These are phyloP conservation scores for Trypanosoma rangeli DNA, from an alignment of 208 protist species.

Conservation along the genomic window DNA sequence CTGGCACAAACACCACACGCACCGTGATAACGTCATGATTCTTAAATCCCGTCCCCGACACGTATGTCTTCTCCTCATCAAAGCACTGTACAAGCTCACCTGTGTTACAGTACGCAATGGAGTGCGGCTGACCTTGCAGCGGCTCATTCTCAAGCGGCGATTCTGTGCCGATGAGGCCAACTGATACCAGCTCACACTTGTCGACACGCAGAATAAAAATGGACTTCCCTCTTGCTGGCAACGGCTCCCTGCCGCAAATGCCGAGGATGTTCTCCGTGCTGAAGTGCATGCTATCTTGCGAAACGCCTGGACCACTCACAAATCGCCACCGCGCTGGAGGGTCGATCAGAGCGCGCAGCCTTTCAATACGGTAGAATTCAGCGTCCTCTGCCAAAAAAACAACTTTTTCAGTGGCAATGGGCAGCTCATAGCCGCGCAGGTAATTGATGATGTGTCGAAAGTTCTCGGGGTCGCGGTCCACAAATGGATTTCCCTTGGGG, in stretches of 20 bases:
- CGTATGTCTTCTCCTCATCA: slow-evolving; percentile 28
- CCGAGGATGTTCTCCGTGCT: slow-evolving; percentile 76
- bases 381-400: slow-evolving; percentile 80
- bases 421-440: slow-evolving; percentile 81
- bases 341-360: slow-evolving; percentile 55
- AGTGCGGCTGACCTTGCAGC: slow-evolving; percentile 50
- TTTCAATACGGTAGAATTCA: slow-evolving; percentile 53
- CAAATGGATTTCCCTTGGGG: slow-evolving; percentile 65
- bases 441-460: slow-evolving; percentile 85
- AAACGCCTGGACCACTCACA: slow-evolving; percentile 70
- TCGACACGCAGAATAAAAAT: slow-evolving; percentile 69
- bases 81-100: slow-evolving; percentile 57
- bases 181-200: slow-evolving; percentile 68
- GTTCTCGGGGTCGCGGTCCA: slow-evolving; percentile 80
- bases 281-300: slow-evolving; percentile 50
- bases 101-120: slow-evolving; percentile 78
- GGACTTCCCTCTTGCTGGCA: slow-evolving; percentile 45
- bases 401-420: slow-evolving; percentile 55
- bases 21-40: slow-evolving; percentile 57
- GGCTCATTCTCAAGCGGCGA: slow-evolving; percentile 44
- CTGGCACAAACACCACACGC: slow-evolving; percentile 39
- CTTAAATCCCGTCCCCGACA: slow-evolving; percentile 47
- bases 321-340: slow-evolving; percentile 64
- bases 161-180: slow-evolving; percentile 67
- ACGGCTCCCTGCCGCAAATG: slow-evolving; percentile 69